Base-by-base conservation (phyloP, 805 yeast genomes). In the Teunomyces kruisii region DNA sequence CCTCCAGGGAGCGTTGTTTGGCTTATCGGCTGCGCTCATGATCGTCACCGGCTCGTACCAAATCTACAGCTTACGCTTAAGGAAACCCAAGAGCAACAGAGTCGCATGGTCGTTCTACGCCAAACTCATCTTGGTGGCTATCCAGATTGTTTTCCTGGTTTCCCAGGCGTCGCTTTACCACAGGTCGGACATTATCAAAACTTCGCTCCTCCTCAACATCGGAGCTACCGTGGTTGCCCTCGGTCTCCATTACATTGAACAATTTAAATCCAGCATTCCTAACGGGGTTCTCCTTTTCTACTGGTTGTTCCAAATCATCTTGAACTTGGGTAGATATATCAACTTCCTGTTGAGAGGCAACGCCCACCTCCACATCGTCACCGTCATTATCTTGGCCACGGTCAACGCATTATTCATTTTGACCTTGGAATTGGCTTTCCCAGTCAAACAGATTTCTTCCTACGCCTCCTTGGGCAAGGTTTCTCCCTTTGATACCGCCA, bases 191-290 rank as follows among this genome's bases (percentile, higher is more conserved):
- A 53, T 70, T 30, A 57, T 68, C 43, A 58, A 46, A 33, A 48
- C 60, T 27, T 61, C 61, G 12, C 58, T 57, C 41, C 39, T 48
- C 9, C 50, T 54, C 42, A 68, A 75, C 39, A 48, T 72, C 0
- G 47, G 67, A 2, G 80, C 83, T 1, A 59, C 80, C 10, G 40
- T 74, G 2, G 76, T 86, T 4, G 86, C 81, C 0, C 59, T 78
- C 13, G 64, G 68, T 3, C 64, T 89, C 29, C 85, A 88, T 46
- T 86, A 81, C 64, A 60, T 86, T 47, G 97, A 92, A 61, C 84
- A 81, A 56, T 79, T 75, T 62, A 81, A 86, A 59, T 60, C 82
- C 9, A 74, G 67, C 35, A 78, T 87, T 16, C 81, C 97, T 1
- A 79, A 76, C 53, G 84, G 92, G 1, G 71, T 80, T 0, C 66